A percentile compares a stretch with the other conserved stretches of the same genome.
Evolutionary conservation across 1,284 basidiomycete species (phyloP).

Genomic region (Pseudozyma pruni): DNA sequence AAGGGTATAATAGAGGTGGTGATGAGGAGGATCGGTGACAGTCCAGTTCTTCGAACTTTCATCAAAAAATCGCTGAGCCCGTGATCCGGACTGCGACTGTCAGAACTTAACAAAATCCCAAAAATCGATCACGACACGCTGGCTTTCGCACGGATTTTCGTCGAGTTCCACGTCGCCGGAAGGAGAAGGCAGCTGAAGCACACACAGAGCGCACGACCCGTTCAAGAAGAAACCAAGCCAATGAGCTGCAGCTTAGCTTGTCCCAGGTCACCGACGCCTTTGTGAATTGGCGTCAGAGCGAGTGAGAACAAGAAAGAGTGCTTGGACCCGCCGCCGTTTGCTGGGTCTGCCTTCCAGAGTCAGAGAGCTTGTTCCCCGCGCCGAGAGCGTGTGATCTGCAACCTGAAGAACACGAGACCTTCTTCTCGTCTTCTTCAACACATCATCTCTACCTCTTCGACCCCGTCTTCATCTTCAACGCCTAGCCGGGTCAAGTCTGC

Average conservation of each 20-base stretch:
- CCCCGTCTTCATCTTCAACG: conserved; percentile 1
- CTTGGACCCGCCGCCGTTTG: conserved; percentile 2
- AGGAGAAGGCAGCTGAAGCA: conserved; percentile 13
- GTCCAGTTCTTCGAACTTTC: conserved; percentile 32
- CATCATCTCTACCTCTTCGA: conserved; percentile 7
- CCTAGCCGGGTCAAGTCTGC: conserved; percentile 36
- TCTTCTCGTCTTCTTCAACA: conserved; percentile 1
- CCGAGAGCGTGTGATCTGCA: conserved; percentile 16
- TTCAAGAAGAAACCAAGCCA: conserved; percentile 18
- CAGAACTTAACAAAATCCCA: conserved; percentile 10
- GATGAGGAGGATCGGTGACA: conserved; percentile 5
- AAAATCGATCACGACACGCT: conserved; percentile 15
- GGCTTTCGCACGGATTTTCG: conserved; percentile 25
- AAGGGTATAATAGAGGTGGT: conserved; percentile 7
- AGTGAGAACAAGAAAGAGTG: neutral
- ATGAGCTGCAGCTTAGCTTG: conserved; percentile 8
- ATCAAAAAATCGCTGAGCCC: conserved; percentile 17
- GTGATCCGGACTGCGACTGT: conserved; percentile 2
- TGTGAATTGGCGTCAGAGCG: conserved; percentile 1
- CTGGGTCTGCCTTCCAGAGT: neutral
- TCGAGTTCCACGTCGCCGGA: conserved; percentile 43
- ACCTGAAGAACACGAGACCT: neutral
- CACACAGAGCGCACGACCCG: conserved; percentile 25
- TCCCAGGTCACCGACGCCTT: conserved; percentile 36
- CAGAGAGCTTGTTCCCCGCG: conserved; percentile 15